Conservation (phyloP, 2,329 filamentous ascomycete species). For the Scopulariopsis brevicaulis region DNA sequence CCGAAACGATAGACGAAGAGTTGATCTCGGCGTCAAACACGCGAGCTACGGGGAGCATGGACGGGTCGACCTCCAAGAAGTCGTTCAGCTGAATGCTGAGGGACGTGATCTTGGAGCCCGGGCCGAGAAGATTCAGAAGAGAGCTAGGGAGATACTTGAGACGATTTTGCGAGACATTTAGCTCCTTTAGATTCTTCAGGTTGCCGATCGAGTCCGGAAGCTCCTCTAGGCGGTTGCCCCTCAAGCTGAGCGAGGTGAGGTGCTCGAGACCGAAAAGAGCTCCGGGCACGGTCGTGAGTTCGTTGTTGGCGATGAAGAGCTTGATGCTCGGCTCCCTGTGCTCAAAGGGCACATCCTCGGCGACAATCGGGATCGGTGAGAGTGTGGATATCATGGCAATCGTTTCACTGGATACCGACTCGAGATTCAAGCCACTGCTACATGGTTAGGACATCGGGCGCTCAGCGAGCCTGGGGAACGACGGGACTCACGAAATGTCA, state of each 20-base stretch:
- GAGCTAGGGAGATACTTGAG: conserved; percentile 52
- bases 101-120: conserved; percentile 30
- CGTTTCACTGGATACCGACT: conserved; percentile 41
- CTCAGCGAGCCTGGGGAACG: neutral
- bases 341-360: conserved; percentile 46
- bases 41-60: conserved; percentile 6
- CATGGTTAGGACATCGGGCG: neutral
- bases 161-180: conserved; percentile 56
- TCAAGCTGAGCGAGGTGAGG: conserved; percentile 54
- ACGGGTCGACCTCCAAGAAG: conserved; percentile 32
- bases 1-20: conserved; percentile 5
- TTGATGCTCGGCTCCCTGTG: conserved; percentile 46
- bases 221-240: conserved; percentile 49
- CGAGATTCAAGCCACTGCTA: conserved; percentile 31
- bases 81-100: conserved; percentile 54
- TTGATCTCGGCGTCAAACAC: conserved; percentile 3
- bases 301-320: conserved; percentile 50
- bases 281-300: conserved; percentile 41
- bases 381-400: conserved; percentile 46
- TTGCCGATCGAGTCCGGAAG: conserved; percentile 48
- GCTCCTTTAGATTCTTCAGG: conserved; percentile 43
- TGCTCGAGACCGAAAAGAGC: conserved; percentile 50
- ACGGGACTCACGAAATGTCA: conserved; percentile 43
- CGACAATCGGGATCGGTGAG: conserved; percentile 38
- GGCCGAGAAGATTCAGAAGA: conserved; percentile 42